Evolutionary conservation across 306 rosid species (phyloP), one percentile per base, ranked within the genome.

Genomic region (Malus sylvestris): DNA sequence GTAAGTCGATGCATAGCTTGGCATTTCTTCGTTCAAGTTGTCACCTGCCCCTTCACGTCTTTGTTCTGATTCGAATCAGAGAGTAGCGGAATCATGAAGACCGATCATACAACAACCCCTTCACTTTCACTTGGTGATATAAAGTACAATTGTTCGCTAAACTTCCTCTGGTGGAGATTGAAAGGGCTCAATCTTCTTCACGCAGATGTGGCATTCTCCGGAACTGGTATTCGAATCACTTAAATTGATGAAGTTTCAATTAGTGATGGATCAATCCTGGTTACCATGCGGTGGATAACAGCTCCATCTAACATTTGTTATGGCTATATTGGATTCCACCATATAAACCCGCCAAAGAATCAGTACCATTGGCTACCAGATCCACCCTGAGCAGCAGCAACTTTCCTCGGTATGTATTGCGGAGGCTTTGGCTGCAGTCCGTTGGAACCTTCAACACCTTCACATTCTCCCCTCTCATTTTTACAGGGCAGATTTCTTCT

Each of bases 351-450:
- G 35, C 40, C 45, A 75, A 29, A 57, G 72, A 84, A 61, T 86
- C 83, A 96, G 84, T 87, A 93, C 98, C 96, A 93, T 66, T 85
- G 89, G 79, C 92, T 83, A 42, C 90, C 93, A 49, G 93, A 68
- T 79, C 92, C 92, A 42, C 87, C 89, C 80, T 87, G 94, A 52
- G 96, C 93, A 73, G 98, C 99, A 68, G 99, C 90, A 72, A 91
- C 90, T 90, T 93, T 90, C 81, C 90, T 83, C 46, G 91, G 79
- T 75, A 91, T 75, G 77, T 86, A 90, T 77, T 86, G 96, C 61
- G 91, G 91, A 60, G 91, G 91, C 78, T 91, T 91, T 30, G 97
- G 93, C 89, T 89, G 97, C 87, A 92, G 69, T 11, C 92, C 90
- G 8, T 85, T 95, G 40, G 99, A 81, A 78, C 86, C 90, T 83